These are phyloP conservation scores for Asterophora parasitica DNA, from an alignment of 768 basidiomycete genomes.

Conservation along the genomic window DNA sequence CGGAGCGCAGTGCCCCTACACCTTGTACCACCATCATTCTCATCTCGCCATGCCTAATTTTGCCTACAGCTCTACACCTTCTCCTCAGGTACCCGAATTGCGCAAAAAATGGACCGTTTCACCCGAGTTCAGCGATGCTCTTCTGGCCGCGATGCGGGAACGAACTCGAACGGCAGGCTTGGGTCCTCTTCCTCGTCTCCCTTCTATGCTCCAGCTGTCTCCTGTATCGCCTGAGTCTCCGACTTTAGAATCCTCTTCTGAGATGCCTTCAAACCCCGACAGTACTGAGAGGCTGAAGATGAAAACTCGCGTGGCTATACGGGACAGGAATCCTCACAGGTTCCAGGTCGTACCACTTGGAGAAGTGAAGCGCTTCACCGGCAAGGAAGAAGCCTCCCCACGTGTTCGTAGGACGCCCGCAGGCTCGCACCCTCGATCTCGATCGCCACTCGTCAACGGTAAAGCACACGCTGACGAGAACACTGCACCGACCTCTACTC, in stretches of 20 bases:
- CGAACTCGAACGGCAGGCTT: conserved; percentile 12
- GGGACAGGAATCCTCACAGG: conserved; percentile 37
- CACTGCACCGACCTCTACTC: background rate
- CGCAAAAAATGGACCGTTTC: conserved; percentile 17
- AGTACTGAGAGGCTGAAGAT: conserved; percentile 28
- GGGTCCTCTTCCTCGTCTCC: conserved; percentile 16
- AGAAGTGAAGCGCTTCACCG: conserved; percentile 20
- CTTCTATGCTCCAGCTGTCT: conserved; percentile 15
- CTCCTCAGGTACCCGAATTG: background rate
- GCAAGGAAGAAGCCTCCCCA: background rate
- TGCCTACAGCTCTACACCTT: background rate
- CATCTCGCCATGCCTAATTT: background rate
- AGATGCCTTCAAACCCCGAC: conserved; percentile 12
- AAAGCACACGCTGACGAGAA: conserved; percentile 8
- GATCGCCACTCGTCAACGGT: background rate
- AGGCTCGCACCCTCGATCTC: background rate
- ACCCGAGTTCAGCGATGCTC: conserved; percentile 16
- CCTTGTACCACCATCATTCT: background rate
- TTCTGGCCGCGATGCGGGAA: conserved; percentile 14
- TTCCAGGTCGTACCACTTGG: conserved; percentile 40
- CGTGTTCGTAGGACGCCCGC: background rate
- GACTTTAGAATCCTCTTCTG: conserved; percentile 3
- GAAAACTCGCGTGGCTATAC: conserved; percentile 42
- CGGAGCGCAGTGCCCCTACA: no score
- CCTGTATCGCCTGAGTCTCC: conserved; percentile 11